Evolutionary conservation across 2,329 filamentous ascomycete genomes (phyloP), one percentile per base, ranked within the genome.

Genomic region (Cladobotryum mycophilum): DNA sequence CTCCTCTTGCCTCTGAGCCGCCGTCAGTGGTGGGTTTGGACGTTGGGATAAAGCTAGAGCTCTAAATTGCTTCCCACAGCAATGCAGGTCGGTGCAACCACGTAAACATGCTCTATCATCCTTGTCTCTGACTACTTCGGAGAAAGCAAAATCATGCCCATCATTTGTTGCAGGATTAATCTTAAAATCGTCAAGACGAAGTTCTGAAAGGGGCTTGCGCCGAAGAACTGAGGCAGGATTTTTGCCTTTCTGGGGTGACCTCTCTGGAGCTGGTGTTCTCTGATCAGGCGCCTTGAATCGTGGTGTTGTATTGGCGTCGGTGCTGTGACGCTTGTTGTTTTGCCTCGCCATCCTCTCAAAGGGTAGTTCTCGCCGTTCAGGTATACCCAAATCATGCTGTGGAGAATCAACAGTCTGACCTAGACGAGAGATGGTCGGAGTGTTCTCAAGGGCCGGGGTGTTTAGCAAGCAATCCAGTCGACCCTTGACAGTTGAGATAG

Each of bases 121-220:
- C 56, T 78, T 85, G 49, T 79, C 80, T 47, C 90, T 84, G 13
- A 95, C 79, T 1, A 90, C 84, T 52, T 92, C 86, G 1, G 78
- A 73, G 63, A 82, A 95, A 11, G 89, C 88, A 66, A 81, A 89
- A 48, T 83, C 78, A 41, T 82, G 72, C 2, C 88, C 87, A 40
- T 85, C 77, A 56, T 91, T 92, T 57, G 75, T 78, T 4, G 73
- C 71, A 0, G 88, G 84, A 56, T 96, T 95, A 59, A 93, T 74
- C 64, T 85, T 92, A 73, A 96, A 96, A 67, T 95, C 85, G 12
- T 81, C 79, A 1, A 86, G 70, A 13, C 71, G 71, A 12, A 95
- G 75, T 34, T 77, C 71, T 1, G 74, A 68, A 3, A 82, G 56
- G 1, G 82, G 78, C 46, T 76, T 80, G 9, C 74, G 65, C 45